Conservation (phyloP, 192 early-diverging fungal species). For the Kappamyces sp. region DNA sequence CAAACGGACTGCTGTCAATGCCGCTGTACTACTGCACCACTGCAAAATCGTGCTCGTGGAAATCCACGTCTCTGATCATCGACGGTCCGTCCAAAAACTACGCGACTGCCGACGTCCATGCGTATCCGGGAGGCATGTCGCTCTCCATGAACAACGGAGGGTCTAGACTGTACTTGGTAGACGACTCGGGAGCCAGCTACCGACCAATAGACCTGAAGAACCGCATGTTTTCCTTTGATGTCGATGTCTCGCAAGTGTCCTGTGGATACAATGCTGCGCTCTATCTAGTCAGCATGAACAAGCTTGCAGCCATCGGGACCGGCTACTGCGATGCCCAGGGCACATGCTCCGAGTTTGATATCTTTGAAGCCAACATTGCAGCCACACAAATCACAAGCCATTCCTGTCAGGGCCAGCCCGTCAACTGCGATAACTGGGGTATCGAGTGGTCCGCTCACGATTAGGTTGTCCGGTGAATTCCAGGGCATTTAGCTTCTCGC, state of each 20-base stretch:
- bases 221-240: constrained; percentile 15
- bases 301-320: constrained; percentile 17
- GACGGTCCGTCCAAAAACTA: background rate
- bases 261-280: constrained; percentile 36
- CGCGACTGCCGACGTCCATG: background rate
- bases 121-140: background rate
- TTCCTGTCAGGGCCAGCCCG: constrained; percentile 13
- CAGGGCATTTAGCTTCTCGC: constrained; percentile 11
- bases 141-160: constrained; percentile 1
- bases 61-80: background rate
- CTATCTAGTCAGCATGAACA: constrained; percentile 28
- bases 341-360: constrained; percentile 30
- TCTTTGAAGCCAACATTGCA: constrained; percentile 26
- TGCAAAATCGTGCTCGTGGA: constrained; percentile 1
- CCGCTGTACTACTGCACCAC: constrained; percentile 4
- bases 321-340: constrained; percentile 35
- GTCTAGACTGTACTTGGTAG: constrained; percentile 7
- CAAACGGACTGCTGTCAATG: constrained; percentile 3
- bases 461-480: constrained; percentile 19
- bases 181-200: background rate
- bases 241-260: constrained; percentile 26
- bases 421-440: constrained; percentile 31
- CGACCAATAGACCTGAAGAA: constrained; percentile 10
- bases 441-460: constrained; percentile 2
- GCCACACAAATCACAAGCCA: constrained; percentile 22